Conservation (phyloP, 1,284 basidiomycete genomes). For the Moesziomyces parantarcticus region DNA sequence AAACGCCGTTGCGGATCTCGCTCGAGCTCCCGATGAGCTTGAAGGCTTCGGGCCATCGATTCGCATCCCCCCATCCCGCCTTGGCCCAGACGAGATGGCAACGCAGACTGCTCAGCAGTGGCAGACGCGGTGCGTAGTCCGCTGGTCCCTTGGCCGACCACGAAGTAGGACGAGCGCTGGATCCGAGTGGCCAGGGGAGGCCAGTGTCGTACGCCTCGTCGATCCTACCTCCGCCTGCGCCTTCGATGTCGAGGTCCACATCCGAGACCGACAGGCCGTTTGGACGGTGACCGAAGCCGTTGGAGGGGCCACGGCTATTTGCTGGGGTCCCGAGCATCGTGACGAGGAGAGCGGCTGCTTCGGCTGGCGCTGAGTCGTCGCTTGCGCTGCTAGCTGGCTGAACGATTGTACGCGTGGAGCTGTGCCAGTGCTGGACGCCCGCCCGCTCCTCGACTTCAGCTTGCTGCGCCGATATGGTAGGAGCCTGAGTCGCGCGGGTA, state of each 20-base stretch:
- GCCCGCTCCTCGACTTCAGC: no score
- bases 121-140: constrained; percentile 40
- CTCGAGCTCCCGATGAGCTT: constrained; percentile 47
- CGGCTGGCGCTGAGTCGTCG: no score
- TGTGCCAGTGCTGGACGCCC: no score
- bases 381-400: no score
- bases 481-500: no score
- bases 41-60: constrained; percentile 53
- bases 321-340: constrained; percentile 43
- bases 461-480: no score
- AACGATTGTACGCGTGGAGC: no score
- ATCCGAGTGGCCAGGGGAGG: constrained; percentile 43
- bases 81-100: constrained; percentile 58
- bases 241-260: constrained; percentile 65
- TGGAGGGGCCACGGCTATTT: constrained; percentile 35
- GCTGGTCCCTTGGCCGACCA: constrained; percentile 64
- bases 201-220: constrained; percentile 62
- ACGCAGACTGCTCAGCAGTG: constrained; percentile 31
- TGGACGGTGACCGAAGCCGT: constrained; percentile 33
- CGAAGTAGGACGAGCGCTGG: constrained; percentile 17
- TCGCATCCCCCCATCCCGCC: constrained; percentile 57
- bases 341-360: background rate
- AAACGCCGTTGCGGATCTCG: constrained; percentile 53
- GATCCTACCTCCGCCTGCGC: constrained; percentile 52
- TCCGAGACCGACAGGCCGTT: constrained; percentile 37